Base-by-base conservation (phyloP, 805 yeast genomes). In the Metschnikowia reukaufii region DNA sequence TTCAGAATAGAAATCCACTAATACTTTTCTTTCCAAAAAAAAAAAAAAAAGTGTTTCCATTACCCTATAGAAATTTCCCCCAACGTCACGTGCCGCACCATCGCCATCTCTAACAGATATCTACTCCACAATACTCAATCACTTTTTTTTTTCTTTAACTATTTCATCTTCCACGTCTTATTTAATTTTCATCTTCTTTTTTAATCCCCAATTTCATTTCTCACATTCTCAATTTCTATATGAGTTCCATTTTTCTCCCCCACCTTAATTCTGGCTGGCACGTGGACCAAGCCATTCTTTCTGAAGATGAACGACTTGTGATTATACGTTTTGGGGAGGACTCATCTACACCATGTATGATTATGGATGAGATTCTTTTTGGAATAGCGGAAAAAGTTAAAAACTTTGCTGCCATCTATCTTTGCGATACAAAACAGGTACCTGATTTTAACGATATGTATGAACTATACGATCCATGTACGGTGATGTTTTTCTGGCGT, bases 241-340 rank as follows among this genome's bases (percentile, higher is more conserved):
- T 57, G 60, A 53, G 59, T 44, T 53, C 58, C 44, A 55, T 56
- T 29, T 57, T 57, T 27, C 58, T 57, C 16, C 57, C 59, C 23
- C 59, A 55, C 19, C 56, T 57, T 37, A 50, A 52, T 18, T 49
- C 56, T 1, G 60, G 59, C 6, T 57, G 59, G 97, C 99, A 94
- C 61, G 98, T 94, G 27, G 99, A 94, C 67, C 98, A 94, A 62
- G 96, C 99, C 6, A 94, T 94, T 32, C 73, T 94, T 18, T 81
- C 89, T 6, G 99, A 94, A 61, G 95, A 87, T 48, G 96, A 88
- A 42, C 70, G 96, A 48, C 66, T 94, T 6, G 97, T 94, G 20
- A 84, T 91, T 9, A 80, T 94, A 15, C 73, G 99, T 31, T 94
- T 94, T 64, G 99, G 99, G 1, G 70, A 85, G 36, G 96, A 87